Evolutionary conservation across 1,284 basidiomycete species (phyloP).

Genomic region (Phlebopus sp.): DNA sequence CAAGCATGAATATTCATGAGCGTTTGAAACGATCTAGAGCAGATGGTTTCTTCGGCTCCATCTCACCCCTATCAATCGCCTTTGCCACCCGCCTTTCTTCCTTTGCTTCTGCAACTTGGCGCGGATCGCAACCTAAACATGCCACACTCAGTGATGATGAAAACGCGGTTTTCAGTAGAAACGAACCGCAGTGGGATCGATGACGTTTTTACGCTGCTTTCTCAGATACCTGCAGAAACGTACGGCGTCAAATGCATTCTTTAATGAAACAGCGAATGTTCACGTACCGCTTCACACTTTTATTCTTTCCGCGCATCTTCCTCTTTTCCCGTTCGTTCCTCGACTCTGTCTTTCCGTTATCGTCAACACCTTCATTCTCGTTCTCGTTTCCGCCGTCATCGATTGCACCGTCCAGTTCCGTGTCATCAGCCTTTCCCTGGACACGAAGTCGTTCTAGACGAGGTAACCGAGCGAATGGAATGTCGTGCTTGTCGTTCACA

Average conservation of each 20-base stretch:
- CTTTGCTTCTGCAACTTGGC: constrained; percentile 66
- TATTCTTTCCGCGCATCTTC: constrained; percentile 83
- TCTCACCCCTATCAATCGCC: constrained; percentile 40
- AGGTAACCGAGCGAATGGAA: constrained; percentile 70
- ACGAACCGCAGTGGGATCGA: constrained; percentile 82
- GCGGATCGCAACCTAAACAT: constrained; percentile 59
- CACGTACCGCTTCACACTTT: constrained; percentile 73
- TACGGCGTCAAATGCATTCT: neutral
- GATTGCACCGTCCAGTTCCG: constrained; percentile 42
- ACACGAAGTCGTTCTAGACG: constrained; percentile 71
- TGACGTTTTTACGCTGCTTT: constrained; percentile 90
- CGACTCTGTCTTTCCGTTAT: constrained; percentile 30
- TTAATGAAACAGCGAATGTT: neutral
- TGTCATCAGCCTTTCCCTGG: constrained; percentile 72
- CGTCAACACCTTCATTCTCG: constrained; percentile 36
- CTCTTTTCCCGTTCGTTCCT: constrained; percentile 66
- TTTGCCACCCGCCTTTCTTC: constrained; percentile 49
- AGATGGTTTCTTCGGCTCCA: constrained; percentile 47
- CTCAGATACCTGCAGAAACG: constrained; percentile 65
- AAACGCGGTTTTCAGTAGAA: neutral
- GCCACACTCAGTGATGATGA: constrained; percentile 4
- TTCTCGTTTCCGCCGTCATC: constrained; percentile 30
- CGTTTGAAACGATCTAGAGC: constrained; percentile 66
- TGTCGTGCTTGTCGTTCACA: constrained; percentile 49
- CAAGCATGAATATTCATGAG: constrained; percentile 11